Evolutionary conservation across 2,329 filamentous ascomycete species (phyloP).

Genomic region (Sporothrix curviconia): DNA sequence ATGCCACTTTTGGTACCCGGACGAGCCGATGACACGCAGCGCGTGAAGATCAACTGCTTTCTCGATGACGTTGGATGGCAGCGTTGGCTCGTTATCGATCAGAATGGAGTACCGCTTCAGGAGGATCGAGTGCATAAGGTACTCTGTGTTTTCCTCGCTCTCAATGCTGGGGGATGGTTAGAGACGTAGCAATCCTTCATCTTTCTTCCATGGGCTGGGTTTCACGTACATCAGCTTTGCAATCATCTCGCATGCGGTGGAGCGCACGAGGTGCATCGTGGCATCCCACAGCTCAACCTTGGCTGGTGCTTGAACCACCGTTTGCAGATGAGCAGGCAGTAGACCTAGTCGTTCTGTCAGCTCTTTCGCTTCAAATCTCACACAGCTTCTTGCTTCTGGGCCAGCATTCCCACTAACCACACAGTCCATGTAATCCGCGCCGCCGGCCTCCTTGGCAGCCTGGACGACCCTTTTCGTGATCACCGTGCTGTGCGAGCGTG

Average conservation of each 20-base stretch:
- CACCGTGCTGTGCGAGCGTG: slow-evolving; percentile 73
- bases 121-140: slow-evolving; percentile 72
- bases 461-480: slow-evolving; percentile 74
- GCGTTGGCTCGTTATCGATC: slow-evolving; percentile 61
- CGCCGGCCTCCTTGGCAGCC: slow-evolving; percentile 77
- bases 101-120: slow-evolving; percentile 85
- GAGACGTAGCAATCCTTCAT: no score
- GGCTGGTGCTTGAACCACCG: slow-evolving; percentile 73
- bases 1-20: slow-evolving; percentile 96
- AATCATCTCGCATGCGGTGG: slow-evolving; percentile 81
- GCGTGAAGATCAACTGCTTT: slow-evolving; percentile 91
- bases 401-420: slow-evolving; percentile 40
- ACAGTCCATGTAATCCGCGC: slow-evolving; percentile 65
- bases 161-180: slow-evolving; percentile 60
- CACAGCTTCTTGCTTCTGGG: no score
- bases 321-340: slow-evolving; percentile 66
- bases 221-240: slow-evolving; percentile 61
- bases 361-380: neutral
- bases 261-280: slow-evolving; percentile 71
- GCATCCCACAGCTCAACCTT: slow-evolving; percentile 84
- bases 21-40: slow-evolving; percentile 78
- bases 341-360: slow-evolving; percentile 45
- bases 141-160: slow-evolving; percentile 67
- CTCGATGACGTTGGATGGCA: slow-evolving; percentile 82
- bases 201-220: no score